Conservation (phyloP, 2,329 filamentous ascomycete species). For the Sphaceloma murrayae region DNA sequence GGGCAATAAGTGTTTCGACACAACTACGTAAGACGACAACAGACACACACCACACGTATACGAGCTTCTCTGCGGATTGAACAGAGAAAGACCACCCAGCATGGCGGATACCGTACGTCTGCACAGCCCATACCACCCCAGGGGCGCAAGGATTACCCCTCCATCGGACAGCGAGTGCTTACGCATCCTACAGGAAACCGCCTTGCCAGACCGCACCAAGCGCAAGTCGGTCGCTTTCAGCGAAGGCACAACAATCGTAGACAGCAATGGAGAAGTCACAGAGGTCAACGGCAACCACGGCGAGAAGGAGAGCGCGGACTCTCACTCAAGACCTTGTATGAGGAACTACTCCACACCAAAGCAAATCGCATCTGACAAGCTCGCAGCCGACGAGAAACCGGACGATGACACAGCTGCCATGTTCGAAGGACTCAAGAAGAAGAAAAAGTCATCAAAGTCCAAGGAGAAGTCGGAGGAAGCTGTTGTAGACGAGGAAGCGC, state of each 20-base stretch:
- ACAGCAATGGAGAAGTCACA: slow-evolving; percentile 77
- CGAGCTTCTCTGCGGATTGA: too few relatives aligned
- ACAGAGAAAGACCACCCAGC: background rate
- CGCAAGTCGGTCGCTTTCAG: slow-evolving; percentile 93
- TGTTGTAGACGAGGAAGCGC: slow-evolving; percentile 35
- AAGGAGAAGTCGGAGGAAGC: slow-evolving; percentile 41
- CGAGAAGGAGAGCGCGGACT: slow-evolving; percentile 70
- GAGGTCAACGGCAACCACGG: slow-evolving; percentile 60
- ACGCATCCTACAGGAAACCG: slow-evolving; percentile 32
- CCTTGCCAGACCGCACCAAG: slow-evolving; percentile 53
- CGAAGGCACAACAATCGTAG: slow-evolving; percentile 77
- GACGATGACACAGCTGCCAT: slow-evolving; percentile 37
- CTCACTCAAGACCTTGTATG: slow-evolving; percentile 46
- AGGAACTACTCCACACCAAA: background rate
- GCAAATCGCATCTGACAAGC: slow-evolving; percentile 21
- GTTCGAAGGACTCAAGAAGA: slow-evolving; percentile 63
- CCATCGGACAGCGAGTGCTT: background rate
- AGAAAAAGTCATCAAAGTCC: slow-evolving; percentile 55
- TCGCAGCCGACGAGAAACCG: slow-evolving; percentile 40
- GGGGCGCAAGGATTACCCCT: slow-evolving; percentile 5
- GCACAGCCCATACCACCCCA: background rate
- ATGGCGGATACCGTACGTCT: slow-evolving; percentile 14
- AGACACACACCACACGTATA: too few relatives aligned
- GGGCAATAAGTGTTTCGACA: too few relatives aligned
- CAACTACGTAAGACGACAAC: too few relatives aligned